Evolutionary conservation across 352 stramenopile species (phyloP), one percentile per base, ranked within the genome.

Genomic region (Globisporangium nagaii): DNA sequence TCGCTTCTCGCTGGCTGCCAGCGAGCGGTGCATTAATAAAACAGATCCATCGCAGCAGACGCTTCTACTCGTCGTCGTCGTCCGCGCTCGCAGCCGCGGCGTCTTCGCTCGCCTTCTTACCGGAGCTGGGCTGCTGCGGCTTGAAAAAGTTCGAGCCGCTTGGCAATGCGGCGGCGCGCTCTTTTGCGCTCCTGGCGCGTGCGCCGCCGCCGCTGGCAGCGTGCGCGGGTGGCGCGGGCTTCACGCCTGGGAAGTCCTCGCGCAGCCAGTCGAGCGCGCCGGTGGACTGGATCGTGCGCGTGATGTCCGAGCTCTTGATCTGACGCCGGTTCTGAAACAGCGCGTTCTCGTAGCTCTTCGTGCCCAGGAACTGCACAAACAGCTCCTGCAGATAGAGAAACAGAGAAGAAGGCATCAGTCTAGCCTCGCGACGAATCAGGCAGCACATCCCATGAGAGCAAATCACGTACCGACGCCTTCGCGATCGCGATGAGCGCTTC

Each of bases 401-500:
- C n/a, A n/a, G n/a, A n/a, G n/a, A n/a, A n/a, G n/a, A n/a, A n/a
- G n/a, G n/a, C n/a, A n/a, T n/a, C n/a, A n/a, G n/a, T n/a, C n/a
- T n/a, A n/a, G n/a, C n/a, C n/a, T n/a, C n/a, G n/a, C n/a, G n/a
- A n/a, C n/a, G n/a, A n/a, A n/a, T n/a, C n/a, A n/a, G n/a, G n/a
- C n/a, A n/a, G n/a, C n/a, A n/a, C n/a, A n/a, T n/a, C n/a, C n/a
- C 34, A 37, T 30, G 15, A 17, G 15, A 20, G 4, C 22, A 7
- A 28, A 30, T 9, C 9, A 70, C 70, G 39, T 59, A 91, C 94
- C 30, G 93, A 91, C 0, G 89, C 90, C 66, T 98, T 98, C 30
- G 89, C 73, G 47, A 98, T 95, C 3, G 96, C 79, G 37, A 97
- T 66, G 4, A 96, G 68, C 4, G 90, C 91, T 65, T 98, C 93